phyloP scores from a whole-genome alignment of 1,139 yeast species.

The Blastobotrys buckinghamii region DNA sequence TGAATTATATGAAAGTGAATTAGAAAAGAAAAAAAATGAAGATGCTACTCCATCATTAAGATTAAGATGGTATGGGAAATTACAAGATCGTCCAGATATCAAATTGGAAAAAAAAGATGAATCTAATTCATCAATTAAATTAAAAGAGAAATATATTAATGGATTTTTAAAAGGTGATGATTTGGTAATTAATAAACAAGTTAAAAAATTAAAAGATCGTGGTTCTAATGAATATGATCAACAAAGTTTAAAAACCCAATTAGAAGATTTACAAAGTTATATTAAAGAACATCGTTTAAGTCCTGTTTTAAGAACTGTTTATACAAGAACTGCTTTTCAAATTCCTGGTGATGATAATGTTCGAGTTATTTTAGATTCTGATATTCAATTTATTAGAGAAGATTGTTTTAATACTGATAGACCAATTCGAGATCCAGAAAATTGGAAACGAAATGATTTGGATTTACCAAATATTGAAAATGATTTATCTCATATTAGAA shows the following conservation, averaged over 20 bases:
- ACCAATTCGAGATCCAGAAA: slow-evolving; percentile 82
- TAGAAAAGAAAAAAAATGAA: slow-evolving; percentile 47
- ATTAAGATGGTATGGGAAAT: slow-evolving; percentile 85
- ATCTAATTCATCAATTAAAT: slow-evolving; percentile 47
- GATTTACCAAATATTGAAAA: slow-evolving; percentile 64
- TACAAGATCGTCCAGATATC: slow-evolving; percentile 69
- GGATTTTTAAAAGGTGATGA: slow-evolving; percentile 47
- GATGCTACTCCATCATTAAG: slow-evolving; percentile 74
- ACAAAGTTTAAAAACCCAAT: slow-evolving; percentile 48
- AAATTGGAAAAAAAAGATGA: slow-evolving; percentile 67
- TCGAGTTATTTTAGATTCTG: slow-evolving; percentile 84
- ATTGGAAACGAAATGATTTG: slow-evolving; percentile 90
- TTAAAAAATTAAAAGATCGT: slow-evolving; percentile 50
- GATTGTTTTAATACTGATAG: slow-evolving; percentile 78
- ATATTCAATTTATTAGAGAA: slow-evolving; percentile 81
- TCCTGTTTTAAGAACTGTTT: slow-evolving; percentile 81
- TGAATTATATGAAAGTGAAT: slow-evolving; percentile 79
- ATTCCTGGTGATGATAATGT: slow-evolving; percentile 95
- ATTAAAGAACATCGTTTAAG: slow-evolving; percentile 62
- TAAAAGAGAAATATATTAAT: slow-evolving; percentile 76
- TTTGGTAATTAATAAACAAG: slow-evolving; percentile 42
- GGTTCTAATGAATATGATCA: slow-evolving; percentile 39
- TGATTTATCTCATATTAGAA: slow-evolving; percentile 68
- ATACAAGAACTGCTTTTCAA: slow-evolving; percentile 93
- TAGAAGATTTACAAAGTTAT: slow-evolving; percentile 55